Base-by-base conservation (phyloP, 176 grass and related monocot species). In the Musa beccarii region DNA sequence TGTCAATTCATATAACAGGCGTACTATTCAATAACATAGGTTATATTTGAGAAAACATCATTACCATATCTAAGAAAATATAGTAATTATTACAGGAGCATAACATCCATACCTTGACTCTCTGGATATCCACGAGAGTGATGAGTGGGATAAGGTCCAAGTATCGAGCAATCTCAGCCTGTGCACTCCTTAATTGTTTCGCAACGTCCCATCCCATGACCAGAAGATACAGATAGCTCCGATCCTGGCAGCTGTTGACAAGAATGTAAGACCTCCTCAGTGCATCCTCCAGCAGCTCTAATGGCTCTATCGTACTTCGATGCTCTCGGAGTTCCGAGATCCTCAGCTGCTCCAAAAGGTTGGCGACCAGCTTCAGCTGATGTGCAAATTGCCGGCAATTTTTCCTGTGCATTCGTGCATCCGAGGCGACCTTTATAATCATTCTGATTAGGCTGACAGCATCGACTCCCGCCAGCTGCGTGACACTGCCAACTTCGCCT, bases 61-160 rank as follows among this genome's bases (percentile, higher is more conserved):
- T 6, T 68, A 68, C 25, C 28, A 68, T 15, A 92, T 67, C 87
- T 86, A 59, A 92, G 94, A 82, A 97, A 79, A 67, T 93, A 90
- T 34, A 34, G 5, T 34, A n/a, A 61, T n/a, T 62, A 17, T 15
- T 19, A 28, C 10, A 56, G 25, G 5, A 56, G 10, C 7, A 16
- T 0, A 29, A 57, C 17, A 55, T 29, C 21, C 72, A 55, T 74
- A 74, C 72, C 50, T 22, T 54, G 23, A 9, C 23, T 28, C 72
- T 55, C 53, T 54, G 53, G 10, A 28, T 74, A 74, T 74, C 22
- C 53, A 74, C 72, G 11, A 74, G 72, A 9, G 53, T 65, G 71
- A 84, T 69, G 70, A 84, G 77, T 0, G 82, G 82, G 23, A 75
- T 72, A 67, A 84, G 50, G 1, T 54, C 51, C 69, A 84, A 72